These are phyloP conservation scores for Mrakia blollopis DNA, from an alignment of 768 basidiomycete species.

Conservation along the genomic window DNA sequence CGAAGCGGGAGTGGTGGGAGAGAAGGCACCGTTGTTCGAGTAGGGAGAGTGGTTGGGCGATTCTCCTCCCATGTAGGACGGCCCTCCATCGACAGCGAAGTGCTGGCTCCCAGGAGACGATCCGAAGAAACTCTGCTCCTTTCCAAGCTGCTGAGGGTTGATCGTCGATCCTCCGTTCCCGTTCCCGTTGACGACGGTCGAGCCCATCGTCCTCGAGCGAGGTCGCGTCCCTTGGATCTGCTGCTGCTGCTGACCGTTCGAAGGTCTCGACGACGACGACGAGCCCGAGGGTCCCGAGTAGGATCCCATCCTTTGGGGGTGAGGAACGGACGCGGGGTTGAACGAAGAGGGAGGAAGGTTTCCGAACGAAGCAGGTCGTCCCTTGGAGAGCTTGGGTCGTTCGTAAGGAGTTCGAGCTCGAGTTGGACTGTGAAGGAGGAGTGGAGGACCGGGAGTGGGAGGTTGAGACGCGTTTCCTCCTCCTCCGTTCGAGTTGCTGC, in stretches of 20 bases:
- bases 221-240: neutral
- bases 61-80: neutral
- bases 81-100: neutral
- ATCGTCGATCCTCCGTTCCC: slow-evolving; percentile 2
- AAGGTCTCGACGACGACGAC: neutral
- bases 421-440: neutral
- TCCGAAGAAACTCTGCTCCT: neutral
- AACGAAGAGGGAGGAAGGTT: neutral
- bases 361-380: neutral
- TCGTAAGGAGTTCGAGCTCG: neutral
- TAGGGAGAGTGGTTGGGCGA: slow-evolving; percentile 3
- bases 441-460: neutral
- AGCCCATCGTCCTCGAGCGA: slow-evolving; percentile 10
- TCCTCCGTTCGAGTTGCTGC: neutral
- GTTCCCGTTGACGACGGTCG: neutral
- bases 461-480: neutral
- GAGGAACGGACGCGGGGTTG: too few species aligned
- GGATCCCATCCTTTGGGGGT: neutral
- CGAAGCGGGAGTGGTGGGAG: neutral
- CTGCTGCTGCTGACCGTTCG: neutral
- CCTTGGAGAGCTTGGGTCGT: neutral
- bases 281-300: neutral
- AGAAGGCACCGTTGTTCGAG: slow-evolving; percentile 5
- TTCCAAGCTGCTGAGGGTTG: slow-evolving; percentile 10
- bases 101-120: neutral